Conservation (phyloP, 179 eudicot species). For the Silene vulgaris region DNA sequence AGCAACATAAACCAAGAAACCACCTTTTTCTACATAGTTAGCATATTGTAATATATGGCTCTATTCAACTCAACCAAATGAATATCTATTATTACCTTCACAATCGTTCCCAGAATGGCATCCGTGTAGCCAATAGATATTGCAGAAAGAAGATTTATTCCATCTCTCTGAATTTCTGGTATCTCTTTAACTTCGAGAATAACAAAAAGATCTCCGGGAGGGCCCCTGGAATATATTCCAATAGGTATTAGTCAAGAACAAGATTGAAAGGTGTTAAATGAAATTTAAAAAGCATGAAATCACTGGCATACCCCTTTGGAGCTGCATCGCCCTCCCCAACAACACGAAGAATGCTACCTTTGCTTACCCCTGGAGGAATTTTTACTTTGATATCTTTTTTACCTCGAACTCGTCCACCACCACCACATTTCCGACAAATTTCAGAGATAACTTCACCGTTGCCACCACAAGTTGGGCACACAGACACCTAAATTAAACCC, state of each 20-base stretch:
- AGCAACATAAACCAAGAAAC: background rate
- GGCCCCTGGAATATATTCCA: constrained; percentile 50
- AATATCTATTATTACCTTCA: constrained; percentile 45
- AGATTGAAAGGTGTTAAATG: background rate
- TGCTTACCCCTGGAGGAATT: constrained; percentile 96
- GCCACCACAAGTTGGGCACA: constrained; percentile 94
- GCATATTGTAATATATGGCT: background rate
- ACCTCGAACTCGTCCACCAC: constrained; percentile 78
- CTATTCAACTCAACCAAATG: constrained; percentile 1
- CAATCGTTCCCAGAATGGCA: constrained; percentile 83
- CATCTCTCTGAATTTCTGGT: constrained; percentile 95
- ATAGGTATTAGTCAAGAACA: constrained; percentile 15
- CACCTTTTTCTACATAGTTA: constrained; percentile 6
- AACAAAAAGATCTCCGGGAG: constrained; percentile 94
- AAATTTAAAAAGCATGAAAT: background rate
- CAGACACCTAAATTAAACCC: constrained; percentile 56
- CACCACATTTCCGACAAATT: constrained; percentile 84
- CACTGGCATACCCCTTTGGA: constrained; percentile 69
- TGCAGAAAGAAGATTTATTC: constrained; percentile 75
- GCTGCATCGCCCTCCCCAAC: constrained; percentile 99
- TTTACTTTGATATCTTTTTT: constrained; percentile 89
- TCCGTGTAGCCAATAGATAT: constrained; percentile 73
- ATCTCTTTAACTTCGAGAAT: constrained; percentile 86
- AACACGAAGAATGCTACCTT: constrained; percentile 91
- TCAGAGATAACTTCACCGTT: constrained; percentile 89